These are phyloP conservation scores for Acer negundo DNA, from an alignment of 345 rosid genomes.

Conservation along the genomic window DNA sequence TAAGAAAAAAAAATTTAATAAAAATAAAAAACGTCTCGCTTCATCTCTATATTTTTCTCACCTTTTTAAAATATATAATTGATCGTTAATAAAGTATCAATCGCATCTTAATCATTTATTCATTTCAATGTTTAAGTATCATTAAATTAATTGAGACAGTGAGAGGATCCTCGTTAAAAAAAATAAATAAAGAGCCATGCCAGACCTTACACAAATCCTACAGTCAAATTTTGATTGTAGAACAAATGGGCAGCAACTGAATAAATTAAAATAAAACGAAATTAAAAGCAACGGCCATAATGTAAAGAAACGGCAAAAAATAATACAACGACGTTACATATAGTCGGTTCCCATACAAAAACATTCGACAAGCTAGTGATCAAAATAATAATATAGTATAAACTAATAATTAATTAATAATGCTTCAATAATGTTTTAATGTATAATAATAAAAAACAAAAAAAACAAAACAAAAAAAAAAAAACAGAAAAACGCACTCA, in stretches of 20 bases:
- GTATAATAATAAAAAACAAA: neutral
- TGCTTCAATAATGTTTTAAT: neutral
- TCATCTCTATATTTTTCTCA: too few relatives aligned
- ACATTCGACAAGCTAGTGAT: neutral
- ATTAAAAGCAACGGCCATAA: conserved; percentile 21
- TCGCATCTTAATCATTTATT: too few relatives aligned
- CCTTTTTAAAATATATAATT: too few relatives aligned
- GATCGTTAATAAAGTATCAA: too few relatives aligned
- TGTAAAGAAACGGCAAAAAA: neutral
- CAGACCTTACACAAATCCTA: neutral
- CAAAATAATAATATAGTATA: neutral
- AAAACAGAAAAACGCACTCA: conserved; percentile 19
- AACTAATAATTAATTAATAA: neutral
- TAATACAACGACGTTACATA: neutral
- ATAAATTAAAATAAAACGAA: neutral
- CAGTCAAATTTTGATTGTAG: neutral
- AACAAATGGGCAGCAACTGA: conserved; percentile 9
- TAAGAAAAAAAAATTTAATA: neutral
- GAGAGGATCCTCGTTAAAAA: too few relatives aligned
- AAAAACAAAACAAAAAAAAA: neutral
- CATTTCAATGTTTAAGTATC: too few relatives aligned
- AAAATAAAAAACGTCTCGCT: too few relatives aligned
- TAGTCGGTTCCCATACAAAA: neutral
- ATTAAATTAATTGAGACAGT: too few relatives aligned
- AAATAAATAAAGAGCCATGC: too few relatives aligned